Base-by-base conservation (phyloP, 768 basidiomycete genomes). In the Russula vinacea region DNA sequence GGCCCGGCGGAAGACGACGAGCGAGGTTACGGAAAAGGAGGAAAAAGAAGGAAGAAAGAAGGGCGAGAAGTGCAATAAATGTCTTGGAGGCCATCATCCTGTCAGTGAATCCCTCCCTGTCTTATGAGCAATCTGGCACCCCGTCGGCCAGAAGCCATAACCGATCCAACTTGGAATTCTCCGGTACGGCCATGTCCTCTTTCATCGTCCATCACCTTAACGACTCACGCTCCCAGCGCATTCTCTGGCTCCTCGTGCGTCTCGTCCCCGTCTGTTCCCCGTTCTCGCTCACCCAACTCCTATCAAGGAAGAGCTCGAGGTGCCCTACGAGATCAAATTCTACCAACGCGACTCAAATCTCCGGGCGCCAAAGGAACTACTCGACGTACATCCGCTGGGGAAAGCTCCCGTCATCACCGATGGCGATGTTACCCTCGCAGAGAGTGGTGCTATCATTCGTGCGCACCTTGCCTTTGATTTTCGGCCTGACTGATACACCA, bases 1-100 rank as follows among this genome's bases (percentile, higher is more conserved):
- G 89, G 26, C 88, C 89, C 62, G 88, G 87, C 42, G 88, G 88
- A 33, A 83, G 73, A 11, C 2, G 32, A 16, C 24, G 53, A 42
- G 32, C 22, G 5, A 2, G 10, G 3, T n/a, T 19, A 32, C 33
- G 33, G 54, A 16, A 14, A 32, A 58, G 13, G 62, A 32, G 33
- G 22, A n/a, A 52, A 3, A 54, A 37, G 39, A 65, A 56, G 26
- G 45, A 53, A 50, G 62, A 42, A n/a, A 63, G 44, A 56, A 66
- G 52, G 10, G 53, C 10, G 32, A 64, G 29, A 44, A 59, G 57
- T 9, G 62, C 24, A 57, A 65, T 32, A 42, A 67, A 47, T n/a
- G 54, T 7, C n/a, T 56, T 33, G 17, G 50, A 62, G 55, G 33
- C 33, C 52, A 58, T 53, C 51, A 45, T 35, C 13, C 51, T 33